A percentile compares a stretch with the other conserved stretches of the same genome.
phyloP scores from a whole-genome alignment of 306 rosid species.

The Fragaria nilgerrensis region DNA sequence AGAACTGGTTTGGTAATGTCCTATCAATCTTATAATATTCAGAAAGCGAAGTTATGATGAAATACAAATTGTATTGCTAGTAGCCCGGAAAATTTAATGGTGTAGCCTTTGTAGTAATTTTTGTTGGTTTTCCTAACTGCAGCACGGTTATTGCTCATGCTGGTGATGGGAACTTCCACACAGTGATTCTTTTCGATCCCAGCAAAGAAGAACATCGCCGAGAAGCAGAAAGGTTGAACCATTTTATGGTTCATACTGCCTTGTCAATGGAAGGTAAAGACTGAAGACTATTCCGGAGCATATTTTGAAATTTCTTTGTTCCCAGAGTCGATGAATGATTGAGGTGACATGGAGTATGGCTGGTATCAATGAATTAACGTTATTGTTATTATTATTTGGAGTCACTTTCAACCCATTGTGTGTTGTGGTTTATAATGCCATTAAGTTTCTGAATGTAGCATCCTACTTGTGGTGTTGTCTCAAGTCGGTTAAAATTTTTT shows the following conservation, averaged over 20 bases:
- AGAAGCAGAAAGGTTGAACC: slow-evolving; percentile 84
- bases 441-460: background rate
- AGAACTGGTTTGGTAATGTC: slow-evolving; percentile 69
- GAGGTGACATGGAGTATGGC: background rate
- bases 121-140: slow-evolving; percentile 33
- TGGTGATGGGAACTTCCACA: slow-evolving; percentile 97
- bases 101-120: background rate
- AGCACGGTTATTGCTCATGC: slow-evolving; percentile 93
- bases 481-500: slow-evolving; percentile 7
- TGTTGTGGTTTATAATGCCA: background rate
- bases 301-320: background rate
- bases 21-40: slow-evolving; percentile 6
- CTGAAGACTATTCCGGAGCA: background rate
- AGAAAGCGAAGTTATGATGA: background rate
- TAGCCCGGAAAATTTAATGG: background rate
- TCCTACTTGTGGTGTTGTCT: slow-evolving; percentile 5
- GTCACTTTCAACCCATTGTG: background rate
- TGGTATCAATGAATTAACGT: background rate
- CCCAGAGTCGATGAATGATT: background rate
- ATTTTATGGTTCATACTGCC: slow-evolving; percentile 85
- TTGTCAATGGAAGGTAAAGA: slow-evolving; percentile 77
- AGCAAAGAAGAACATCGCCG: slow-evolving; percentile 53
- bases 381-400: background rate
- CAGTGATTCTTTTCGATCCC: slow-evolving; percentile 76
- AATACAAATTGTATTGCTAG: background rate